Evolutionary conservation across 1,139 yeast genomes (phyloP).

Genomic region (Suhomyces guaymorum): DNA sequence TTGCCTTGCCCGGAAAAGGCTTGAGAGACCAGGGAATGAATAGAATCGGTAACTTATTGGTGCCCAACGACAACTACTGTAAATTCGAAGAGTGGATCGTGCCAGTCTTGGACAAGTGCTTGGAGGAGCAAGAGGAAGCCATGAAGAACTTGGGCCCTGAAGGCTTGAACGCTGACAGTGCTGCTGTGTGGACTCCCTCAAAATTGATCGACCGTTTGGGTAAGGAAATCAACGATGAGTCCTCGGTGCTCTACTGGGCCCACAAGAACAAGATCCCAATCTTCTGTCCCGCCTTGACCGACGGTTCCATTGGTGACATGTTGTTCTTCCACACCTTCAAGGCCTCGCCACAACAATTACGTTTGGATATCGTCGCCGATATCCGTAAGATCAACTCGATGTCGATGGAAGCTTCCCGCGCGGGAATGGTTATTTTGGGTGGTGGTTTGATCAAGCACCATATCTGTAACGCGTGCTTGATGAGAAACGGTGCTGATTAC

Average conservation of each 20-base stretch:
- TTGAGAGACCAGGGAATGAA: slow-evolving; percentile 95
- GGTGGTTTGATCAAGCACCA: slow-evolving; percentile 97
- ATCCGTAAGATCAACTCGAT: slow-evolving; percentile 86
- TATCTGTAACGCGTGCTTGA: slow-evolving; percentile 94
- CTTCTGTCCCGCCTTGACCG: slow-evolving; percentile 96
- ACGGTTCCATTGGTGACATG: slow-evolving; percentile 99
- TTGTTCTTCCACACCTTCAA: slow-evolving; percentile 96
- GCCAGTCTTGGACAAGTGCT: slow-evolving; percentile 82
- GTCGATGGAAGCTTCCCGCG: slow-evolving; percentile 93
- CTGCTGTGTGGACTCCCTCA: slow-evolving; percentile 86
- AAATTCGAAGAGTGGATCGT: slow-evolving; percentile 98
- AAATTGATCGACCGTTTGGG: slow-evolving; percentile 90
- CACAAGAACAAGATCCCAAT: slow-evolving; percentile 94
- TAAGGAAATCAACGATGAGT: slow-evolving; percentile 89
- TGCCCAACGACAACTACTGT: slow-evolving; percentile 97
- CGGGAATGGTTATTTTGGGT: slow-evolving; percentile 95
- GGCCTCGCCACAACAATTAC: slow-evolving; percentile 83
- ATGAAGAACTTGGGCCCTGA: slow-evolving; percentile 61
- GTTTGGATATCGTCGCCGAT: slow-evolving; percentile 91
- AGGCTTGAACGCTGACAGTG: slow-evolving; percentile 45
- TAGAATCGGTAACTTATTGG: slow-evolving; percentile 93
- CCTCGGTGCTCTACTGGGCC: slow-evolving; percentile 96
- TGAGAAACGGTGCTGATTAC: slow-evolving; percentile 99
- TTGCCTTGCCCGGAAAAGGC: slow-evolving; percentile 72
- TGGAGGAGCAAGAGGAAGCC: slow-evolving; percentile 82